Evolutionary conservation across 345 rosid genomes (phyloP), one percentile per base, ranked within the genome.

Genomic region (Arabidopsis suecica): DNA sequence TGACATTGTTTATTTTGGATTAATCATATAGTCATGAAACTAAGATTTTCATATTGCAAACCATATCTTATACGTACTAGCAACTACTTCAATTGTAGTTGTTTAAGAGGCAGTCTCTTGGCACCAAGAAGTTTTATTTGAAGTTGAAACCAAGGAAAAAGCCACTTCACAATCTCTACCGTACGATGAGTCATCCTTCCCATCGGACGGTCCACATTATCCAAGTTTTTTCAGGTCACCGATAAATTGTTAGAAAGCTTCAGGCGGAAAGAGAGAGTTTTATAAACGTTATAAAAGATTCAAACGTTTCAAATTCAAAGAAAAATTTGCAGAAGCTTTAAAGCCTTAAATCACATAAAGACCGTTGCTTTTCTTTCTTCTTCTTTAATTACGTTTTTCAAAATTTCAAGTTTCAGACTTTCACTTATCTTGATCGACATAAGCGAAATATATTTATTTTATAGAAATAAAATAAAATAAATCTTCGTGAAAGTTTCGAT

Each of bases 301-400:
- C 20, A 49, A 73, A 72, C 74, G 38, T 50, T 86, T 82, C 82
- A 63, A 84, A 77, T 86, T 86, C 79, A 81, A 90, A 78, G 53
- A 62, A 16, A 47, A 14, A 55, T 49, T 71, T 37, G 47, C 60
- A 76, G 78, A 82, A 87, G 88, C 82, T 84, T 77, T 83, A 47
- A 82, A 87, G 88, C 82, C 83, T 77, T 83, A 47, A 47, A 57
- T 69, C 59, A 33, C 23, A 65, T 49, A 36, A 65, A 74, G 83
- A 79, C 83, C 88, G 85, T 88, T 86, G 83, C 85, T 74, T 83
- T 82, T 68, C 81, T 68, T 56, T 70, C 69, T 85, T 40, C 30
- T 58, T 56, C 68, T 82, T 89, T 83, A 48, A 69, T 84, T 30
- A 38, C 41, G 49, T 70, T 86, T 90, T 79, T 37, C 16, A 80